Evolutionary conservation across 1,284 basidiomycete genomes (phyloP).

Genomic region (Neolentinus lepideus): DNA sequence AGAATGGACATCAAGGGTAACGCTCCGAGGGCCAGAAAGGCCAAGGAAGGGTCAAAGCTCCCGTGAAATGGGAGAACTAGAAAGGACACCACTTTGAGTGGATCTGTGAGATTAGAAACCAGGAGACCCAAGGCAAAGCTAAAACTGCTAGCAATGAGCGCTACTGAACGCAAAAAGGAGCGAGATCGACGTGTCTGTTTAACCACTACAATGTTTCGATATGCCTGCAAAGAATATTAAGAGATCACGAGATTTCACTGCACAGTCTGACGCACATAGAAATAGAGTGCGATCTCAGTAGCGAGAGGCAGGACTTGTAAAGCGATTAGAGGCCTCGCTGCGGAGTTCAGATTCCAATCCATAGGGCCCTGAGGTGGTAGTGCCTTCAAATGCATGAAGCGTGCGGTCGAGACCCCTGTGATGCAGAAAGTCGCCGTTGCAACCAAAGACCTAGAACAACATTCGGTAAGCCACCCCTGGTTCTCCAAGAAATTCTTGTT

Average conservation of each 20-base stretch:
- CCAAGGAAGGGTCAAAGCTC: conserved; percentile 48
- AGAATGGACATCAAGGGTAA: conserved; percentile 34
- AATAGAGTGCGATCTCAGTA: conserved; percentile 25
- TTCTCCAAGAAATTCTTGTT: too few relatives aligned
- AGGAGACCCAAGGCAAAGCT: conserved; percentile 52
- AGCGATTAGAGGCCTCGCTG: conserved; percentile 27
- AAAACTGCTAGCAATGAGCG: conserved; percentile 36
- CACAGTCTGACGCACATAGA: conserved; percentile 22
- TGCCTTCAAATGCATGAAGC: conserved; percentile 28
- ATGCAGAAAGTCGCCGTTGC: conserved; percentile 51
- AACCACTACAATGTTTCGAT: background rate
- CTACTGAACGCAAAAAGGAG: conserved; percentile 17
- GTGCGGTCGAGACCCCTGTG: conserved; percentile 40
- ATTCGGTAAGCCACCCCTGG: background rate
- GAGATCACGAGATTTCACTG: too few relatives aligned
- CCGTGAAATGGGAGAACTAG: conserved; percentile 39
- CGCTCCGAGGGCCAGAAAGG: conserved; percentile 40
- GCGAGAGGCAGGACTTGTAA: conserved; percentile 30
- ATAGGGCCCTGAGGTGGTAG: conserved; percentile 13
- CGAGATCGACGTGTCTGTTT: background rate
- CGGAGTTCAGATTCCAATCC: conserved; percentile 30
- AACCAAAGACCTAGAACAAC: conserved; percentile 10
- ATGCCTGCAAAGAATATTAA: too few relatives aligned
- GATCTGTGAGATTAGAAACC: conserved; percentile 48
- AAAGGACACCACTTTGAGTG: conserved; percentile 48